These are phyloP conservation scores for Neopestalotiopsis sp. DNA, from an alignment of 2,329 filamentous ascomycete species.

Conservation along the genomic window DNA sequence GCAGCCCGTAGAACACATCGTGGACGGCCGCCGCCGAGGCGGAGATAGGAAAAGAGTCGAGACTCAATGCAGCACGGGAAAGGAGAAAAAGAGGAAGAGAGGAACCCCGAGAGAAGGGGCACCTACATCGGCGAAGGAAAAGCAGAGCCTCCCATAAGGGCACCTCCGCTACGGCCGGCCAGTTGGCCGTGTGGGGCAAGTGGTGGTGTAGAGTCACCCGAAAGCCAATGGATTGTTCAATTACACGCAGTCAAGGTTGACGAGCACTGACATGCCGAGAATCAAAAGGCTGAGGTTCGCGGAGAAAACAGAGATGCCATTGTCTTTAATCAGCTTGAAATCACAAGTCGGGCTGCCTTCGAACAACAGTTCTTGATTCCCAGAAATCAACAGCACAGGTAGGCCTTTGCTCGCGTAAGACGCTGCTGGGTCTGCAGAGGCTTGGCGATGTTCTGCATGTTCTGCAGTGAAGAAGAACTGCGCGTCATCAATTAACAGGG, in stretches of 20 bases:
- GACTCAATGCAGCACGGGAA: neutral
- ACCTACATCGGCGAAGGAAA: constrained; percentile 4
- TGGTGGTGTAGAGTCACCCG: constrained; percentile 6
- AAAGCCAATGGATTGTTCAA: neutral
- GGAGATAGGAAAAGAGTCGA: neutral
- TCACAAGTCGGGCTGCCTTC: neutral
- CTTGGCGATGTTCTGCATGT: neutral
- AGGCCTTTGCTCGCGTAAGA: neutral
- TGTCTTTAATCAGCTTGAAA: neutral
- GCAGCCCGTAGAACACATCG: neutral
- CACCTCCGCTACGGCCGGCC: constrained; percentile 31
- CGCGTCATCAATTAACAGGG: neutral
- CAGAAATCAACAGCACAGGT: neutral
- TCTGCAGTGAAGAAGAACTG: neutral
- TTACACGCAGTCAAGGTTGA: neutral
- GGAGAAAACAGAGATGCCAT: neutral
- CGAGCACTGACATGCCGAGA: neutral
- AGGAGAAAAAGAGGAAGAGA: neutral
- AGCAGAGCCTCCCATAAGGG: constrained; percentile 18
- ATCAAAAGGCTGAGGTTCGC: neutral
- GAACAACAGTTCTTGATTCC: neutral
- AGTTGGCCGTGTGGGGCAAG: constrained; percentile 34
- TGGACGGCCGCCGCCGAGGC: neutral
- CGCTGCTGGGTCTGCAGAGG: neutral
- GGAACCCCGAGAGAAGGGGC: neutral